Evolutionary conservation across 306 rosid genomes (phyloP), one percentile per base, ranked within the genome.

Genomic region (Abrus pulchellus): DNA sequence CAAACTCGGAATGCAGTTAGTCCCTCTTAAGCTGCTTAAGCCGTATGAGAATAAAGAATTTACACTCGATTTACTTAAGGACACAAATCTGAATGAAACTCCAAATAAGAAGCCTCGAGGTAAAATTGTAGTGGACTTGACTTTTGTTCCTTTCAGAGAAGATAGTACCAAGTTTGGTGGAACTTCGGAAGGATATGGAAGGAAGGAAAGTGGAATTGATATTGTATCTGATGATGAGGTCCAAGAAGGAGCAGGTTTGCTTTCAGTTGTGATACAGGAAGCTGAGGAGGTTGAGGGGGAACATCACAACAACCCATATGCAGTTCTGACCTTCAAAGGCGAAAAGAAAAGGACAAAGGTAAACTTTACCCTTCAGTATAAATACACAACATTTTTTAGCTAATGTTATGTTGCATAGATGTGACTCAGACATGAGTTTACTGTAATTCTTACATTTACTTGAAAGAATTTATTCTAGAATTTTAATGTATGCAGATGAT

Each of bases 331-430:
- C 83, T 94, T 89, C 71, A 69, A 82, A 80, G 99, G 99, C 4
- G 99, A 94, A 87, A 86, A 54, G 83, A 87, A 84, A 83, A 93
- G 78, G 78, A 95, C 97, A 9, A 93, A 90, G 98, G 99, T 92
- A 71, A 71, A 45, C 14, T 60, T 73, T 65, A 34, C 50, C 52
- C 52, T 68, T 65, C 40, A 33, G 7, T 41, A 44, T 69, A 30
- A 78, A 59, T 41, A 30, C 1, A 30, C 48, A 7, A 9, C 5
- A 34, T 28, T n/a, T 34, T 75, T 55, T 55, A 7, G 49, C 10
- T 62, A 9, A 65, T 74, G 67, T 56, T 4, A 47, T 65, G 71
- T 12, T 66, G n/a, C 67, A 64, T 77, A 29, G 32, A 73, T 73
- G 65, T 64, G 67, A 79, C 61, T 43, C 40, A 29, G 52, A 60